These are phyloP conservation scores for Fusarium papillatum DNA, from an alignment of 2,329 filamentous ascomycete species.

Conservation along the genomic window DNA sequence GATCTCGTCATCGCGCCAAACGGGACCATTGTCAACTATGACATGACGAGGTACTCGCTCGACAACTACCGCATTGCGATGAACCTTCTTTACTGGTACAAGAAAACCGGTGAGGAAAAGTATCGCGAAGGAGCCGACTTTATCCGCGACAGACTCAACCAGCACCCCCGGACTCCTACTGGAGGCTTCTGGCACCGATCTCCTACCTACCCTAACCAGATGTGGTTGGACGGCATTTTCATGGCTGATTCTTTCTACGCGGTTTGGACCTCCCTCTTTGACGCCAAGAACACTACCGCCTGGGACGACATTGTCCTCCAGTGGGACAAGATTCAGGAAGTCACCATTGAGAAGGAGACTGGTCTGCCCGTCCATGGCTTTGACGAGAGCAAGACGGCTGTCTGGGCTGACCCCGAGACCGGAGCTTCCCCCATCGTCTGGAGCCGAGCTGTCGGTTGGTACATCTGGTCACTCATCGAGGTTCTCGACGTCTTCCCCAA, in stretches of 20 bases:
- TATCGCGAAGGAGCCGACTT: conserved; percentile 62
- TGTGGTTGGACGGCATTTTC: conserved; percentile 71
- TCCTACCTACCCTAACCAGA: conserved; percentile 63
- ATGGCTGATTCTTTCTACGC: conserved; percentile 63
- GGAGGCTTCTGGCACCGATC: conserved; percentile 68
- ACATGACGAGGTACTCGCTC: conserved; percentile 61
- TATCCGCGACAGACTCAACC: conserved; percentile 60
- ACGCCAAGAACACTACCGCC: conserved; percentile 53
- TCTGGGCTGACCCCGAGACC: conserved; percentile 64
- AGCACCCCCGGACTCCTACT: conserved; percentile 61
- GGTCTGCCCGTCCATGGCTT: conserved; percentile 68
- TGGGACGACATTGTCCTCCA: conserved; percentile 61
- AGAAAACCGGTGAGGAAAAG: conserved; percentile 58
- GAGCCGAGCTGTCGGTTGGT: conserved; percentile 68
- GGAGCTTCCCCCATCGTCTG: conserved; percentile 67
- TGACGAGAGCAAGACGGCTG: conserved; percentile 60
- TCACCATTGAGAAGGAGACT: conserved; percentile 52
- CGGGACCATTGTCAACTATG: conserved; percentile 62
- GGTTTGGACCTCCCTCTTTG: conserved; percentile 54
- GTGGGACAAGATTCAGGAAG: conserved; percentile 58
- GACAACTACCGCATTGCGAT: conserved; percentile 67
- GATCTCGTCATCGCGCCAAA: conserved; percentile 54
- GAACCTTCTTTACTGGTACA: conserved; percentile 64
- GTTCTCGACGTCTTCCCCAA: conserved; percentile 60
- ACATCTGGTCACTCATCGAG: conserved; percentile 64